Percentiles rank a stretch among this genome's conserved stretches.
These are phyloP conservation scores for Pythium brassicae DNA, from an alignment of 352 stramenopile genomes.

Conservation along the genomic window DNA sequence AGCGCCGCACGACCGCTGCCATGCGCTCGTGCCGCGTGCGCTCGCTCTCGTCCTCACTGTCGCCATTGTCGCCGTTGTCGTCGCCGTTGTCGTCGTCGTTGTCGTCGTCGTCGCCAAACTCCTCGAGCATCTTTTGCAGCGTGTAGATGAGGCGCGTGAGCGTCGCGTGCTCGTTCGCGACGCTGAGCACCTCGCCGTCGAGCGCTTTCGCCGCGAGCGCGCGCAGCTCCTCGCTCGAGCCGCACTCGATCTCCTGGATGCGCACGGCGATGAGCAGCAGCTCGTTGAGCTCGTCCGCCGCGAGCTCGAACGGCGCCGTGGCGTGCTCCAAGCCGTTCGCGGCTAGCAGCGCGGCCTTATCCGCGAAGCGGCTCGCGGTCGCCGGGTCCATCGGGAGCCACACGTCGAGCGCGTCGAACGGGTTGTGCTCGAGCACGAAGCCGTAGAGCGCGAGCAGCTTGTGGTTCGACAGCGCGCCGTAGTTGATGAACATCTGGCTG, in stretches of 20 bases:
- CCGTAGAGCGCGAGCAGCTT: conserved; percentile 78
- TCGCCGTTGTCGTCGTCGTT: conserved; percentile 43
- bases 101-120: conserved; percentile 42
- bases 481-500: conserved; percentile 78
- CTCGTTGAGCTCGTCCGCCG: conserved; percentile 54
- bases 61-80: conserved; percentile 24
- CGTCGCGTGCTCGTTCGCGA: conserved; percentile 45
- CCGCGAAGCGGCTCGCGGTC: conserved; percentile 35
- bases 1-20: conserved; percentile 44
- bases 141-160: conserved; percentile 58
- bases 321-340: conserved; percentile 57
- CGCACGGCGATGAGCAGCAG: conserved; percentile 56
- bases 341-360: conserved; percentile 40
- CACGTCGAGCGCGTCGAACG: conserved; percentile 68
- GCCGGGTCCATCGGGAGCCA: conserved; percentile 63
- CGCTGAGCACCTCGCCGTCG: conserved; percentile 47
- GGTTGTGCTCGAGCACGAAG: conserved; percentile 67
- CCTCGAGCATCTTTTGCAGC: conserved; percentile 53
- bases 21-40: conserved; percentile 43
- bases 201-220: conserved; percentile 36
- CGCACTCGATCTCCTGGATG: conserved; percentile 62
- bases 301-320: conserved; percentile 61
- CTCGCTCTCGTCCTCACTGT: conserved; percentile 8
- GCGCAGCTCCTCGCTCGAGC: conserved; percentile 32
- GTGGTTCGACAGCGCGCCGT: conserved; percentile 78